phyloP scores from a whole-genome alignment of 768 basidiomycete genomes.

The Leccinum subgranulosum region DNA sequence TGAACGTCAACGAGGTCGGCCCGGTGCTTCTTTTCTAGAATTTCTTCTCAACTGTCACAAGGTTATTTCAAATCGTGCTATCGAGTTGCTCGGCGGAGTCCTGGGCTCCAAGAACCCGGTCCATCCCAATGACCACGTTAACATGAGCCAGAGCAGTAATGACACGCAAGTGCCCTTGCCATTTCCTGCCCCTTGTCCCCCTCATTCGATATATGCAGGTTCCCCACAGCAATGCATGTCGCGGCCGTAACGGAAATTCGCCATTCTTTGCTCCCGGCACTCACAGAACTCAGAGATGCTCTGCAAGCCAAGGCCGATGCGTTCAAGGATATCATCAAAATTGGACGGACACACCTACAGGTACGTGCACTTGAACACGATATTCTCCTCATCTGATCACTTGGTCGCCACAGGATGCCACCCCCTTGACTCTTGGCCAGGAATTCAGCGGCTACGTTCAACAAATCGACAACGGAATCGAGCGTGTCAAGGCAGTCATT shows the following conservation, averaged over 20 bases:
- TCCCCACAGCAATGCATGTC: conserved; percentile 99
- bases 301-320: conserved; percentile 76
- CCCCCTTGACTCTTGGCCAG: conserved; percentile 95
- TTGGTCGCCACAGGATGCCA: conserved; percentile 70
- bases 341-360: conserved; percentile 95
- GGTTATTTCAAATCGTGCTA: conserved; percentile 98
- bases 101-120: conserved; percentile 96
- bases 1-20: conserved; percentile 94
- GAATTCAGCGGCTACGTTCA: conserved; percentile 99
- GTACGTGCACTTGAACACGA: conserved; percentile 29
- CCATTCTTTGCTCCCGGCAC: conserved; percentile 76
- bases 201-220: conserved; percentile 45
- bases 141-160: conserved; percentile 98
- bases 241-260: conserved; percentile 90
- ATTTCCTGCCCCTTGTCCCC: not conserved
- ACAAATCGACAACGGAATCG: conserved; percentile 89
- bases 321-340: conserved; percentile 95
- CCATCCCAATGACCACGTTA: conserved; percentile 99
- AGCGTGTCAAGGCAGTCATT: conserved; percentile 73
- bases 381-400: not conserved
- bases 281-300: conserved; percentile 79
- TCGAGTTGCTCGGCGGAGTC: conserved; percentile 93
- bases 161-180: conserved; percentile 69
- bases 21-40: not conserved
- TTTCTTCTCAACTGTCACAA: conserved; percentile 24